phyloP scores from a whole-genome alignment of 306 rosid genomes.

The Prunus campanulata region DNA sequence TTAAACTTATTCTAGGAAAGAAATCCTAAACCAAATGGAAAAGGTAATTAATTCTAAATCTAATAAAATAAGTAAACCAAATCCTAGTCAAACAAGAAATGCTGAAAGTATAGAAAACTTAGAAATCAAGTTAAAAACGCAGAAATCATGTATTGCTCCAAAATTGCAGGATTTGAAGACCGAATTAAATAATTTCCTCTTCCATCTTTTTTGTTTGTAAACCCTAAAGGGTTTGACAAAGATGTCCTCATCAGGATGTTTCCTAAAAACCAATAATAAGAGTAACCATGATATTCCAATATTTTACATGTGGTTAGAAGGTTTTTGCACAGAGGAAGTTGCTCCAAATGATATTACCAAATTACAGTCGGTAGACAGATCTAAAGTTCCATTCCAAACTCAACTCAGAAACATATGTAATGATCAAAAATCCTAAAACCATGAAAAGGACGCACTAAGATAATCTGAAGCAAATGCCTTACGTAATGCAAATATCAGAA shows the following conservation, averaged over 20 bases:
- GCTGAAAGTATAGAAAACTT: no score
- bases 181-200: no score
- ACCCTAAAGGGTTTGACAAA: no score
- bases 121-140: no score
- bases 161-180: no score
- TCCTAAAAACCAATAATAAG: background rate
- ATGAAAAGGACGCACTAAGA: background rate
- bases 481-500: background rate
- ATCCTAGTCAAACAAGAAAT: no score
- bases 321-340: background rate
- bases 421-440: conserved; percentile 1
- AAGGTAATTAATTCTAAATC: no score
- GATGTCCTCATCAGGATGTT: background rate
- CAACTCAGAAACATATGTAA: conserved; percentile 2
- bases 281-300: background rate
- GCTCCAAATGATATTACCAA: background rate
- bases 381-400: background rate
- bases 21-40: no score
- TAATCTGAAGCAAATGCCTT: background rate
- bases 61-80: no score
- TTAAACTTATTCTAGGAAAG: no score
- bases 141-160: no score
- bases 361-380: background rate
- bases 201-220: no score
- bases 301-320: background rate